phyloP scores from a whole-genome alignment of 495 filamentous ascomycete species.

The Penicillium flavigenum region DNA sequence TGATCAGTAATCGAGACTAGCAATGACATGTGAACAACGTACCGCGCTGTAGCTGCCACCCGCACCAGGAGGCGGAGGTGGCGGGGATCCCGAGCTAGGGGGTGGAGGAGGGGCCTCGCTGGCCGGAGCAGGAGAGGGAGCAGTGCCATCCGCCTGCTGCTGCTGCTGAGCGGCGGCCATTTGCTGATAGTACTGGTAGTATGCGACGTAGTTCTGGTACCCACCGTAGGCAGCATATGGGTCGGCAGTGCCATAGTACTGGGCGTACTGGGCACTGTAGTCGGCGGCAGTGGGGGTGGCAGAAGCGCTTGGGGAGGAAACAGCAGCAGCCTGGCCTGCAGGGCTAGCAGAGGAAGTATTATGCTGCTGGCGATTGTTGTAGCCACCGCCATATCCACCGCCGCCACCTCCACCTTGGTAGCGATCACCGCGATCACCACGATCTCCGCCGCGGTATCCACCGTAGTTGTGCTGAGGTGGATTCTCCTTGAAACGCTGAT shows the following conservation, averaged over 20 bases:
- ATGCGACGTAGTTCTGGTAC: slow-evolving; percentile 69
- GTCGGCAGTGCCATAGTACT: slow-evolving; percentile 73
- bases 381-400: slow-evolving; percentile 34
- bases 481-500: slow-evolving; percentile 84
- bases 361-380: slow-evolving; percentile 40
- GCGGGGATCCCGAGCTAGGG: slow-evolving; percentile 64
- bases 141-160: slow-evolving; percentile 40
- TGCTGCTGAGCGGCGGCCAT: slow-evolving; percentile 52
- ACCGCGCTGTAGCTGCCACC: slow-evolving; percentile 66
- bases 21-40: slow-evolving; percentile 10
- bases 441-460: slow-evolving; percentile 47
- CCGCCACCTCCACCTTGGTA: slow-evolving; percentile 32
- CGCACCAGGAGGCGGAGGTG: slow-evolving; percentile 59
- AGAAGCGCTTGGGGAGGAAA: slow-evolving; percentile 34
- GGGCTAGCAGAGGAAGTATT: slow-evolving; percentile 39
- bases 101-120: slow-evolving; percentile 64
- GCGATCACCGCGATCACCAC: slow-evolving; percentile 30
- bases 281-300: slow-evolving; percentile 41
- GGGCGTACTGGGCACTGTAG: slow-evolving; percentile 81
- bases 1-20: not conserved
- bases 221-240: slow-evolving; percentile 94
- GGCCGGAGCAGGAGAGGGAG: slow-evolving; percentile 60
- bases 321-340: slow-evolving; percentile 32
- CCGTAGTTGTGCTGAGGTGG: slow-evolving; percentile 66
- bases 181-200: slow-evolving; percentile 70